Conservation (phyloP, 1,139 yeast genomes). For the Suzukiozyma palmioleophila region DNA sequence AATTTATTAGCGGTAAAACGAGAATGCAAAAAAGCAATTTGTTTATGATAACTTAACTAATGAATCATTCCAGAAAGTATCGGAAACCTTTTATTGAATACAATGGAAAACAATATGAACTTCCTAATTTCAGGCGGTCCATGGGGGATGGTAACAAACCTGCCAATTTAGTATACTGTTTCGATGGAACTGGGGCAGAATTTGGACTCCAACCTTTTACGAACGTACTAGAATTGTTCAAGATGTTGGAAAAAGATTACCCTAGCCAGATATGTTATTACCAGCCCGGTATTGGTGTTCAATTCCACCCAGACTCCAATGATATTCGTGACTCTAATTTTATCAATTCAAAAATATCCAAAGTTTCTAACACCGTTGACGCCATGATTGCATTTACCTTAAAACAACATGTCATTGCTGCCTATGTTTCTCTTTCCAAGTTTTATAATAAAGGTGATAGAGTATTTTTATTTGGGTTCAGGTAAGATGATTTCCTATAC, state of each 20-base stretch:
- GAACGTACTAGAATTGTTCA: conserved; percentile 51
- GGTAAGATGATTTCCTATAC: conserved; percentile 19
- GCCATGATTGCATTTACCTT: conserved; percentile 50
- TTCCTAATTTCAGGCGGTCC: background rate
- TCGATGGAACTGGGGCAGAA: conserved; percentile 60
- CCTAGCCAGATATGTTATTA: conserved; percentile 51
- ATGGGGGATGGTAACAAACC: background rate
- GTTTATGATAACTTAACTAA: background rate
- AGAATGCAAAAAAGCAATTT: background rate
- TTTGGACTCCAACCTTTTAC: conserved; percentile 55
- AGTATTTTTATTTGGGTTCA: conserved; percentile 55
- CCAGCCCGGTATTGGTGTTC: conserved; percentile 63
- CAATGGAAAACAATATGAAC: background rate
- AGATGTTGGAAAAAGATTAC: conserved; percentile 44
- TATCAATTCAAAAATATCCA: conserved; percentile 12
- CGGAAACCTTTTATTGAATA: background rate
- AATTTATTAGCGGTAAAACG: background rate
- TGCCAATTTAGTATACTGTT: conserved; percentile 40
- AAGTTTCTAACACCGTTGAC: conserved; percentile 29
- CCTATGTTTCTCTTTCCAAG: conserved; percentile 48
- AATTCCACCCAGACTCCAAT: conserved; percentile 34
- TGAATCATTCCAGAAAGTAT: background rate
- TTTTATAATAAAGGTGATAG: conserved; percentile 46
- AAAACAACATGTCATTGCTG: conserved; percentile 51
- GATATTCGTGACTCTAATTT: conserved; percentile 15